phyloP scores from a whole-genome alignment of 768 basidiomycete genomes.

The Chalciporus piperatus region DNA sequence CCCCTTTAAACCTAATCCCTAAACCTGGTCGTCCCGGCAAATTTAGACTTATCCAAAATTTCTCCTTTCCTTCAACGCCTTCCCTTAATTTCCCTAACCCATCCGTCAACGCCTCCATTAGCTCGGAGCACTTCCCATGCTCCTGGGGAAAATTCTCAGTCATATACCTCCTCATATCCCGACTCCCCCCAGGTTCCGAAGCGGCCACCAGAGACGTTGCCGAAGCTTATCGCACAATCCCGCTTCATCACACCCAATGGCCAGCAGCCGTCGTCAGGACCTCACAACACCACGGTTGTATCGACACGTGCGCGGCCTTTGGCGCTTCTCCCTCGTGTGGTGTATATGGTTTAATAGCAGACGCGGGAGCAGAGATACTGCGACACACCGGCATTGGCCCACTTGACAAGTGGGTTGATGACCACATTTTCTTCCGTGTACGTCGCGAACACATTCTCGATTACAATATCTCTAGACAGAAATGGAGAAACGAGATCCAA shows the following conservation, averaged over 20 bases:
- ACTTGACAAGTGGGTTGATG: slow-evolving; percentile 9
- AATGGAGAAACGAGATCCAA: not conserved
- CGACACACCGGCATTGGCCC: not conserved
- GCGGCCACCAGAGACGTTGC: not conserved
- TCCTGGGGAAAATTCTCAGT: not conserved
- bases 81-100: not conserved
- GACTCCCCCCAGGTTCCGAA: not conserved
- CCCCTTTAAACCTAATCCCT: no score
- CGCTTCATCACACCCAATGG: not conserved
- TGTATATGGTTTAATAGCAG: slow-evolving; percentile 2
- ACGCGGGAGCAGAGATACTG: slow-evolving; percentile 6
- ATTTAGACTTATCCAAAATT: no score
- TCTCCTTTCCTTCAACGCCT: not conserved
- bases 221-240: not conserved
- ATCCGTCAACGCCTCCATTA: not conserved
- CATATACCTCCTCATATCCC: not conserved
- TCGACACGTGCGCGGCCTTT: slow-evolving; percentile 2
- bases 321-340: not conserved
- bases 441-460: slow-evolving; percentile 4
- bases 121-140: not conserved
- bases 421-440: slow-evolving; percentile 10
- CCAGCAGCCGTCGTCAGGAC: not conserved
- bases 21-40: no score
- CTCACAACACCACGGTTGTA: slow-evolving; percentile 14
- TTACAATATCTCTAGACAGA: not conserved